These are phyloP conservation scores for Phytopythium mirpurense DNA, from an alignment of 352 stramenopile genomes.

Conservation along the genomic window DNA sequence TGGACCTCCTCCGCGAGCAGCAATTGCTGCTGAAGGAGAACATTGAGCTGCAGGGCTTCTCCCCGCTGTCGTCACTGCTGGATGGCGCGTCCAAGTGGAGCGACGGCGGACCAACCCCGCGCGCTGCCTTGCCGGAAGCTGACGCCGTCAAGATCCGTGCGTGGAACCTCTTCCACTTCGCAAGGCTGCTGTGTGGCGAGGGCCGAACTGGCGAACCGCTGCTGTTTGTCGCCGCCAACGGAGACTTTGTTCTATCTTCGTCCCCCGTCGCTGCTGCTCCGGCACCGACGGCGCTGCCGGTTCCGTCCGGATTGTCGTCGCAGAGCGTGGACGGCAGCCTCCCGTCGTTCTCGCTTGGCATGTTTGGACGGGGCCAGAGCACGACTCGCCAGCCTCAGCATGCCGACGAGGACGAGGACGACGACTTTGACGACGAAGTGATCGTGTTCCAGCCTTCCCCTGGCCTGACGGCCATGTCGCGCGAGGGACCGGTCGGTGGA, in stretches of 20 bases:
- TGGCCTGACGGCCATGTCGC: conserved; percentile 21
- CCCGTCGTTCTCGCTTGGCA: background rate
- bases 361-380: conserved; percentile 3
- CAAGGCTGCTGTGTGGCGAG: conserved; percentile 48
- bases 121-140: conserved; percentile 24
- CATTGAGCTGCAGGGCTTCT: conserved; percentile 64
- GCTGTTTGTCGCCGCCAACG: conserved; percentile 28
- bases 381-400: conserved; percentile 6
- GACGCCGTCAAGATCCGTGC: conserved; percentile 46
- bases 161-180: conserved; percentile 62
- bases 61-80: conserved; percentile 33
- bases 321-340: background rate
- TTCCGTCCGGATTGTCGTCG: background rate
- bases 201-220: conserved; percentile 53
- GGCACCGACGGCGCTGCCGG: background rate
- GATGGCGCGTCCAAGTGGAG: conserved; percentile 19
- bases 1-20: conserved; percentile 24
- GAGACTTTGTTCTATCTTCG: conserved; percentile 21
- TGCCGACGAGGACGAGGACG: conserved; percentile 36
- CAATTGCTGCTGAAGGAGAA: conserved; percentile 66
- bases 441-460: conserved; percentile 78
- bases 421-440: conserved; percentile 82
- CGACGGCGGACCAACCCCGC: background rate
- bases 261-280: background rate
- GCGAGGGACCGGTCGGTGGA: background rate